phyloP scores from a whole-genome alignment of 768 basidiomycete species.

The Amanita exitialis region DNA sequence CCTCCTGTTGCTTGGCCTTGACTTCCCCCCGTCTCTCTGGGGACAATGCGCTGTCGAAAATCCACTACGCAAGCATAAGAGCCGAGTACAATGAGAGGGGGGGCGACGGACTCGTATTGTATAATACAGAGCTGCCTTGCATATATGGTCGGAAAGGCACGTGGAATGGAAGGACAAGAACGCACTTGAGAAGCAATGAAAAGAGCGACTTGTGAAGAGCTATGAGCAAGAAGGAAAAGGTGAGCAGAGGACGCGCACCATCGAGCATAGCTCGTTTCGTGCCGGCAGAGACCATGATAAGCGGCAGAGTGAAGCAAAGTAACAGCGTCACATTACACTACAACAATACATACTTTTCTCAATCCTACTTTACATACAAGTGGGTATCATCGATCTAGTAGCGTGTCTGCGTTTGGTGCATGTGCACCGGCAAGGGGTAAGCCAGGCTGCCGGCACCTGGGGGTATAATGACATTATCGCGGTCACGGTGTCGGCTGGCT shows the following conservation, averaged over 20 bases:
- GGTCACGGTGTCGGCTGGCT: not conserved
- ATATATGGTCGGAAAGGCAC: slow-evolving; percentile 12
- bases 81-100: not conserved
- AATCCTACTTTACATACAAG: not conserved
- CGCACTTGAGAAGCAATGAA: slow-evolving; percentile 41
- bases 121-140: slow-evolving; percentile 72
- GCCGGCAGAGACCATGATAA: slow-evolving; percentile 22
- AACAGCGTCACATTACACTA: not conserved
- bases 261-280: slow-evolving; percentile 36
- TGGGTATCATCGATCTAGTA: not conserved
- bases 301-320: not conserved
- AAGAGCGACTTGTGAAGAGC: slow-evolving; percentile 31
- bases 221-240: slow-evolving; percentile 9
- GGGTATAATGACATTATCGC: not conserved
- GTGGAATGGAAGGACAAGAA: slow-evolving; percentile 8
- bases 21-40: slow-evolving; percentile 49
- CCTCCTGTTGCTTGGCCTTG: slow-evolving; percentile 61
- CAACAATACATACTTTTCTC: not conserved
- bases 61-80: slow-evolving; percentile 39
- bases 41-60: slow-evolving; percentile 38
- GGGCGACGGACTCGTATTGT: slow-evolving; percentile 50
- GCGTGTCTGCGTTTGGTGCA: not conserved
- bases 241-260: slow-evolving; percentile 18
- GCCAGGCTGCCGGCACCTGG: not conserved
- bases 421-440: not conserved